Conservation (phyloP, 148 eudicot species). For the Rhododendron mucronatum region DNA sequence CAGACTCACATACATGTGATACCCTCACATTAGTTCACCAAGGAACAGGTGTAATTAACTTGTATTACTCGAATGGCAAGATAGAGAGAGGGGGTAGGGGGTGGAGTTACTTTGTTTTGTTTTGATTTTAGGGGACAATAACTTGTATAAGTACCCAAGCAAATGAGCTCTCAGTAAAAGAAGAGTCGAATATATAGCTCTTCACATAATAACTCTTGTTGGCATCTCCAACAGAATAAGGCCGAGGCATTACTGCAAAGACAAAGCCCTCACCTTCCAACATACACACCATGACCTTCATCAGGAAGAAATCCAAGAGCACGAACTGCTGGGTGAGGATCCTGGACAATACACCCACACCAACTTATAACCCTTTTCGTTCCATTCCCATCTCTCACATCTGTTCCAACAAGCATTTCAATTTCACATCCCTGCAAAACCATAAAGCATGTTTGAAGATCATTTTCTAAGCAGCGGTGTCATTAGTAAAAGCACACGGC, state of each 20-base stretch:
- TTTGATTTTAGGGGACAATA: background rate
- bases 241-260: background rate
- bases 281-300: slow-evolving; percentile 97
- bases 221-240: background rate
- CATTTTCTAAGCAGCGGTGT: background rate
- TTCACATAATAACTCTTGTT: background rate
- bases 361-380: slow-evolving; percentile 80
- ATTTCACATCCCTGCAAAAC: slow-evolving; percentile 70
- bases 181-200: background rate
- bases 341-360: slow-evolving; percentile 93
- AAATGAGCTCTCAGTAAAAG: background rate
- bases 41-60: background rate
- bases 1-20: background rate
- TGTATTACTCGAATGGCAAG: background rate
- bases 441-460: slow-evolving; percentile 7
- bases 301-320: slow-evolving; percentile 94
- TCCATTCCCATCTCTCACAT: slow-evolving; percentile 90
- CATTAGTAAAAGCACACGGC: background rate
- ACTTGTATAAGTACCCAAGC: background rate
- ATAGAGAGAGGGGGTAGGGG: background rate
- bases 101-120: background rate
- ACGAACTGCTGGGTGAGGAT: slow-evolving; percentile 90
- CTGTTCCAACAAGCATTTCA: slow-evolving; percentile 79
- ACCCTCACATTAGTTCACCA: background rate
- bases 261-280: slow-evolving; percentile 48